A percentile compares a stretch with the other conserved stretches of the same genome.
Evolutionary conservation across 2,329 filamentous ascomycete genomes (phyloP).

Genomic region (Botrytis fragariae): DNA sequence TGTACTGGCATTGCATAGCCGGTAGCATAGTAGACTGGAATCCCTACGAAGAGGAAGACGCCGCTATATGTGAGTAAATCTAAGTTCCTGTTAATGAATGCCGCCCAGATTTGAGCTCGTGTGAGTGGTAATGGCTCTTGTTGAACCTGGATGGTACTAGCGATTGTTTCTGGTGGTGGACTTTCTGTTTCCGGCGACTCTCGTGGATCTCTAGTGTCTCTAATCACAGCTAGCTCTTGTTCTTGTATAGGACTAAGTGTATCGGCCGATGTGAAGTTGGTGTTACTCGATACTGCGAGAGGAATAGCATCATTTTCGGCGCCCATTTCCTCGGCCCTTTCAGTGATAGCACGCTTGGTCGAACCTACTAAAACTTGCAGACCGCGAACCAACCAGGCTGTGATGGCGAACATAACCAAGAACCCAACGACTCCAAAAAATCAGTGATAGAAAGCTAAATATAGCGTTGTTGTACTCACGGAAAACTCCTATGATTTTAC

Average conservation of each 20-base stretch:
- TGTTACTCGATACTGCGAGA: conserved; percentile 38
- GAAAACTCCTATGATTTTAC: conserved; percentile 59
- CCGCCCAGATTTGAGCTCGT: conserved; percentile 51
- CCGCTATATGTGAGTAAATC: conserved; percentile 47
- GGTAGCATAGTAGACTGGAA: conserved; percentile 53
- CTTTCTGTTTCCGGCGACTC: conserved; percentile 26
- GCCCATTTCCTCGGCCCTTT: conserved; percentile 52
- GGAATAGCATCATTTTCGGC: conserved; percentile 49
- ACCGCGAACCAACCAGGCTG: conserved; percentile 53
- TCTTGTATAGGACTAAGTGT: conserved; percentile 29
- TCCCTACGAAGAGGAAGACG: conserved; percentile 50
- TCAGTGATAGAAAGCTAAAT: background rate
- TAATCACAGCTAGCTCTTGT: conserved; percentile 35
- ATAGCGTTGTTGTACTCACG: conserved; percentile 41
- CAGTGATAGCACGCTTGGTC: conserved; percentile 51
- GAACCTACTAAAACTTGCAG: conserved; percentile 52
- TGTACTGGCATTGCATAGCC: conserved; percentile 50
- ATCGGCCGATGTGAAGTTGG: conserved; percentile 25
- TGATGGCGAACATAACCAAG: conserved; percentile 49
- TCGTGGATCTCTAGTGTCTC: conserved; percentile 33
- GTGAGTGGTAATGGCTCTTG: conserved; percentile 47
- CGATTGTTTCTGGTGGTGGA: background rate
- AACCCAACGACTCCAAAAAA: conserved; percentile 52
- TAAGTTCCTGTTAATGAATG: conserved; percentile 45
- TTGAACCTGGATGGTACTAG: conserved; percentile 29